Evolutionary conservation across 1,284 basidiomycete genomes (phyloP).

Genomic region (Malassezia brasiliensis): DNA sequence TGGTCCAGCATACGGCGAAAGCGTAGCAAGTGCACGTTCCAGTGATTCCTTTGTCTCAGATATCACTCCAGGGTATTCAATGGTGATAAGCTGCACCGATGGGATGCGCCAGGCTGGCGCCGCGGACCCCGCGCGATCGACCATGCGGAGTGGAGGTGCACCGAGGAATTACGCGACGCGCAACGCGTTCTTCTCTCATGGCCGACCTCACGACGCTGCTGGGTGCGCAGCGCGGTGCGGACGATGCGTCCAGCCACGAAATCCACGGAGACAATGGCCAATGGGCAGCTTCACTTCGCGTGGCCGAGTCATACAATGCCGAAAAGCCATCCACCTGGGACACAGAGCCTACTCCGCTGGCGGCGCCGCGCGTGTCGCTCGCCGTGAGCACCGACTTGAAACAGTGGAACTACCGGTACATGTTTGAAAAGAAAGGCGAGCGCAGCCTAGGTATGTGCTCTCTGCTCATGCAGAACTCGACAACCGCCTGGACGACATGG

Average conservation of each 20-base stretch:
- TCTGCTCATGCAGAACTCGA: constrained; percentile 22
- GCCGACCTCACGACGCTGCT: constrained; percentile 13
- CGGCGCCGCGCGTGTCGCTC: constrained; percentile 27
- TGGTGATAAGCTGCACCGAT: constrained; percentile 19
- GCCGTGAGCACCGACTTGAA: constrained; percentile 39
- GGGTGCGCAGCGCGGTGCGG: constrained; percentile 1
- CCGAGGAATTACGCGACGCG: constrained; percentile 6
- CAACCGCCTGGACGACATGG: constrained; percentile 33
- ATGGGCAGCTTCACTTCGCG: neutral
- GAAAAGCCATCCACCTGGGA: constrained; percentile 8
- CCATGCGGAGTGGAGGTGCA: constrained; percentile 1
- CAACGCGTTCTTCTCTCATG: constrained; percentile 11
- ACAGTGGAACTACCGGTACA: constrained; percentile 44
- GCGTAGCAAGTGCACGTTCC: constrained; percentile 27
- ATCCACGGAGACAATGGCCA: neutral
- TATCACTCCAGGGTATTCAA: constrained; percentile 38
- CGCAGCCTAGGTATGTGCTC: constrained; percentile 17
- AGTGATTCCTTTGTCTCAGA: constrained; percentile 13
- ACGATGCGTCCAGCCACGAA: neutral
- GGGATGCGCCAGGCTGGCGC: constrained; percentile 22
- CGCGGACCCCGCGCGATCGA: neutral
- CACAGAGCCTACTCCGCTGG: neutral
- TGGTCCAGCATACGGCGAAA: constrained; percentile 21
- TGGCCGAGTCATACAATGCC: constrained; percentile 9
- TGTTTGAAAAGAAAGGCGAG: constrained; percentile 45